Evolutionary conservation across 441 rosid species (phyloP).

Genomic region (Cnidoscolus chayamansa): DNA sequence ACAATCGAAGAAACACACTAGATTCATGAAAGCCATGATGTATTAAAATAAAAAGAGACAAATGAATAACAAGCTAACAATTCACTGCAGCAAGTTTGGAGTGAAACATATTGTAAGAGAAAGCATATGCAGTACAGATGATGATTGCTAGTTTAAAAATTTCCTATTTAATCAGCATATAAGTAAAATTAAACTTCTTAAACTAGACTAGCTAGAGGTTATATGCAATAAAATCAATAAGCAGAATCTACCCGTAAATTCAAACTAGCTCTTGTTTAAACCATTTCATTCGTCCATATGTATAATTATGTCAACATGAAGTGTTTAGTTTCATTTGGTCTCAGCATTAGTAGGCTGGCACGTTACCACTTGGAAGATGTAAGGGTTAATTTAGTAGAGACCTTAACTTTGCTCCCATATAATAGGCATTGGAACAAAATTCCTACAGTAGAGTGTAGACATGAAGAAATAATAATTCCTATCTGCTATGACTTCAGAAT

Average conservation of each 20-base stretch:
- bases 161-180: background rate
- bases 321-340: too few relatives aligned
- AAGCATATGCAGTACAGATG: background rate
- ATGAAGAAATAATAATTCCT: background rate
- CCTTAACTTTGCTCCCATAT: background rate
- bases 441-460: background rate
- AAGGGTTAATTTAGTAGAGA: too few relatives aligned
- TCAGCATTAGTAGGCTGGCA: too few relatives aligned
- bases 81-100: conserved; percentile 4
- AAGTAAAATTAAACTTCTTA: background rate
- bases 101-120: background rate
- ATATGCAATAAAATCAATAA: background rate
- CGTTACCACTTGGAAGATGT: too few relatives aligned
- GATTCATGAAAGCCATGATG: background rate
- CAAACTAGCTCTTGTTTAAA: background rate
- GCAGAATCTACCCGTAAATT: background rate
- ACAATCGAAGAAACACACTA: background rate
- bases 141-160: background rate
- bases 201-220: background rate
- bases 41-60: conserved; percentile 1
- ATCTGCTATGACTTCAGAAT: background rate
- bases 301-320: background rate
- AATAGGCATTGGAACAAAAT: background rate
- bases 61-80: background rate
- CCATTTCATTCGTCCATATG: background rate